phyloP scores from a whole-genome alignment of 148 eudicot genomes.

The Diospyros lotus region DNA sequence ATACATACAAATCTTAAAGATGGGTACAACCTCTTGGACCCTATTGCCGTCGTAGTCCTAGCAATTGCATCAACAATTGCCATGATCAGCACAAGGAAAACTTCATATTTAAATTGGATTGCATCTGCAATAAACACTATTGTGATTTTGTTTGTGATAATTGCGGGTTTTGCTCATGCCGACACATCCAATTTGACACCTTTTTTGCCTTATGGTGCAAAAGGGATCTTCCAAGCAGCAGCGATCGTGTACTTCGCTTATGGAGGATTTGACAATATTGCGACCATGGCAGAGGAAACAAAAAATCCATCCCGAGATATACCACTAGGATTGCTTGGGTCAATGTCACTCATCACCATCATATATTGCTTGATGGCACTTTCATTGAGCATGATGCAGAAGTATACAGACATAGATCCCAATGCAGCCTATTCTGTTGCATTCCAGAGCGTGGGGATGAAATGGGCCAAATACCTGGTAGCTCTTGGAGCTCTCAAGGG shows the following conservation, averaged over 20 bases:
- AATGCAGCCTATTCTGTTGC: conserved; percentile 64
- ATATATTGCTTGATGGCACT: conserved; percentile 70
- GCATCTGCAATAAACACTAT: conserved; percentile 45
- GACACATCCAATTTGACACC: conserved; percentile 36
- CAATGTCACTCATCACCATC: conserved; percentile 56
- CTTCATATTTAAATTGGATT: conserved; percentile 52
- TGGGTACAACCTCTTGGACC: conserved; percentile 56
- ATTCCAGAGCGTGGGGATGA: conserved; percentile 52
- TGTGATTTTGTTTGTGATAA: conserved; percentile 48
- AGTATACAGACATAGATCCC: conserved; percentile 46
- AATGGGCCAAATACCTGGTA: conserved; percentile 68
- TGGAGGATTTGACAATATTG: conserved; percentile 59
- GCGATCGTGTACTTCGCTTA: conserved; percentile 72
- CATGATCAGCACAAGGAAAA: conserved; percentile 40
- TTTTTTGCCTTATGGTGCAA: conserved; percentile 46
- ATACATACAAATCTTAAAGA: conserved; percentile 33
- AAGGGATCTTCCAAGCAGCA: conserved; percentile 62
- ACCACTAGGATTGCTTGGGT: conserved; percentile 65
- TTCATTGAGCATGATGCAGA: conserved; percentile 53
- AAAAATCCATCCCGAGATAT: conserved; percentile 58
- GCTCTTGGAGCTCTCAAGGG: conserved; percentile 74
- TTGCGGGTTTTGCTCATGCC: conserved; percentile 56
- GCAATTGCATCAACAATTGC: conserved; percentile 30
- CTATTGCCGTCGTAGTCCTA: conserved; percentile 51
- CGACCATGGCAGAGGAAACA: conserved; percentile 77